A percentile compares a stretch with the other conserved stretches of the same genome.
Evolutionary conservation across 2,329 filamentous ascomycete species (phyloP).

Genomic region (Dactylonectria estremocensis): DNA sequence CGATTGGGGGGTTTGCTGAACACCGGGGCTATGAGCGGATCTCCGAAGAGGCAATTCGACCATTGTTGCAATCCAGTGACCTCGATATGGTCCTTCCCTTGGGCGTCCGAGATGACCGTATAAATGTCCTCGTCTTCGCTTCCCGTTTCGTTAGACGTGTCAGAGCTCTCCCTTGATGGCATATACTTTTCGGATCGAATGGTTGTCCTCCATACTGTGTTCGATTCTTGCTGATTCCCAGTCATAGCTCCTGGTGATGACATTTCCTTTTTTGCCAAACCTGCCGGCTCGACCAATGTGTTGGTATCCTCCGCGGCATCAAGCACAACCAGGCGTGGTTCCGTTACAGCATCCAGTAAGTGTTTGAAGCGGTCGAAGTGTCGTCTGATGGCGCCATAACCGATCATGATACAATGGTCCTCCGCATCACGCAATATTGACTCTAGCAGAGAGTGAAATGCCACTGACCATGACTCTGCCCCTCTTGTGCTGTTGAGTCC

Average conservation of each 20-base stretch:
- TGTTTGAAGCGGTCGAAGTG: conserved; percentile 66
- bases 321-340: conserved; percentile 68
- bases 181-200: conserved; percentile 8
- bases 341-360: conserved; percentile 66
- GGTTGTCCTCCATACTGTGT: conserved; percentile 2
- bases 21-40: conserved; percentile 67
- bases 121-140: conserved; percentile 19
- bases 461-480: conserved; percentile 66
- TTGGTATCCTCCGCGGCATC: conserved; percentile 67
- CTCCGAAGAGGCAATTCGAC: conserved; percentile 73
- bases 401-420: conserved; percentile 71
- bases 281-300: conserved; percentile 58
- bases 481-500: conserved; percentile 44
- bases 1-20: conserved; percentile 63
- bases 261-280: conserved; percentile 19
- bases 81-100: conserved; percentile 43
- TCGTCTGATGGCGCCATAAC: conserved; percentile 68
- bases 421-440: conserved; percentile 72
- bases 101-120: conserved; percentile 6
- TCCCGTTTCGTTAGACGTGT: conserved; percentile 22
- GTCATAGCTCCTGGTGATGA: conserved; percentile 7
- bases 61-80: conserved; percentile 71
- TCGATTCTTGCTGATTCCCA: conserved; percentile 21
- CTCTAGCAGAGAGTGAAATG: conserved; percentile 72
- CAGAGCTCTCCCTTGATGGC: conserved; percentile 9